phyloP scores from a whole-genome alignment of 306 rosid species.

The Bauhinia variegata region DNA sequence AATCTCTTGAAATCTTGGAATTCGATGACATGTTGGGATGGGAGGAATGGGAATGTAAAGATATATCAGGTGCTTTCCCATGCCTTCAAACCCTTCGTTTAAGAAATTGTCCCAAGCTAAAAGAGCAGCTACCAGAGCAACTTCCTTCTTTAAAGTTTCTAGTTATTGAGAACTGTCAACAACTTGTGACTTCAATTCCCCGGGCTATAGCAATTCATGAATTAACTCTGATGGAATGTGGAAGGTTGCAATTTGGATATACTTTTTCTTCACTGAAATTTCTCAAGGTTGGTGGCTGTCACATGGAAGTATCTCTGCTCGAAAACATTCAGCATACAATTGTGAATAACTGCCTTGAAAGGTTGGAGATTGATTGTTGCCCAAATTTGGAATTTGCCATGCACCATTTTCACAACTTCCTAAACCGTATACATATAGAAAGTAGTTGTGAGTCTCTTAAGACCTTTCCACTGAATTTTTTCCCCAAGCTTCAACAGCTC shows the following conservation, averaged over 20 bases:
- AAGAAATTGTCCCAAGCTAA: background rate
- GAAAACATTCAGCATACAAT: conserved; percentile 16
- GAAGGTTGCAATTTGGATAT: conserved; percentile 7
- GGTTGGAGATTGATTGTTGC: background rate
- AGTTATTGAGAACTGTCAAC: background rate
- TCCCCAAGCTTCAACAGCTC: background rate
- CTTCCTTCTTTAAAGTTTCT: background rate
- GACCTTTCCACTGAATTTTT: conserved; percentile 5
- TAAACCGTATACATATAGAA: background rate
- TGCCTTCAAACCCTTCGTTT: background rate
- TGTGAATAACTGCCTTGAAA: background rate
- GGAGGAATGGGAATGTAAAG: conserved; percentile 21
- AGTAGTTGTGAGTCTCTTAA: conserved; percentile 13
- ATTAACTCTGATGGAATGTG: background rate
- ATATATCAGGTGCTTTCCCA: conserved; percentile 1
- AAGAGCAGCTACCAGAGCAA: background rate
- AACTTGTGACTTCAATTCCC: conserved; percentile 10
- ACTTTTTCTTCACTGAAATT: background rate
- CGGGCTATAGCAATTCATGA: background rate
- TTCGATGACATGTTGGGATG: background rate
- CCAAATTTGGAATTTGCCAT: conserved; percentile 14
- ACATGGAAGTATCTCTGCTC: conserved; percentile 7
- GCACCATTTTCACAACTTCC: background rate
- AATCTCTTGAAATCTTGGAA: conserved; percentile 7
- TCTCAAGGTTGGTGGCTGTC: background rate